Conservation (phyloP, 495 filamentous ascomycete species). For the Tricharina praecox region DNA sequence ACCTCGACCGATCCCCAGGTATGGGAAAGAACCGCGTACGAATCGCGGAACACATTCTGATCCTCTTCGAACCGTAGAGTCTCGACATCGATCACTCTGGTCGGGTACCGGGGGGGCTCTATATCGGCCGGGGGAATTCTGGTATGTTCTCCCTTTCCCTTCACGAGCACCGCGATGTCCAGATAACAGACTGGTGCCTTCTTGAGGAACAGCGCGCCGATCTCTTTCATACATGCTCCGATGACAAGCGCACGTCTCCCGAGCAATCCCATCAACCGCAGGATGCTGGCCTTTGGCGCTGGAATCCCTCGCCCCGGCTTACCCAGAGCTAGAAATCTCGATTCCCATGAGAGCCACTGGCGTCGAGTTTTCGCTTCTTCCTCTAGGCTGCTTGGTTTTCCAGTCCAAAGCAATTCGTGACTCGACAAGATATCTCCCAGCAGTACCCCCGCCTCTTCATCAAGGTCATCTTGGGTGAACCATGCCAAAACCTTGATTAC, state of each 20-base stretch:
- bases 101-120: not conserved
- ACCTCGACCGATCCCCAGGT: not conserved
- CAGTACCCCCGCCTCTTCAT: too few relatives aligned
- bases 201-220: not conserved
- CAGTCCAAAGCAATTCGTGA: too few relatives aligned
- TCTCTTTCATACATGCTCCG: not conserved
- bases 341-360: too few relatives aligned
- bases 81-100: conserved; percentile 1
- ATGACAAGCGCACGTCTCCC: not conserved
- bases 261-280: too few relatives aligned
- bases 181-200: not conserved
- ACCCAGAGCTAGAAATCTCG: too few relatives aligned
- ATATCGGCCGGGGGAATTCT: not conserved
- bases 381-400: too few relatives aligned
- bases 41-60: not conserved
- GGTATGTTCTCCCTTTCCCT: not conserved
- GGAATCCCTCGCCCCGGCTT: too few relatives aligned
- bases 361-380: too few relatives aligned
- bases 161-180: not conserved
- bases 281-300: too few relatives aligned
- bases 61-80: conserved; percentile 3
- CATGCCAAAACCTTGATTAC: too few relatives aligned
- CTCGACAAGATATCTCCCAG: too few relatives aligned
- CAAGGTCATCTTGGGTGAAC: too few relatives aligned
- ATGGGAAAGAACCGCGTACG: conserved; percentile 6